Conservation (phyloP, 2,329 filamentous ascomycete species). For the Nemania abortiva region DNA sequence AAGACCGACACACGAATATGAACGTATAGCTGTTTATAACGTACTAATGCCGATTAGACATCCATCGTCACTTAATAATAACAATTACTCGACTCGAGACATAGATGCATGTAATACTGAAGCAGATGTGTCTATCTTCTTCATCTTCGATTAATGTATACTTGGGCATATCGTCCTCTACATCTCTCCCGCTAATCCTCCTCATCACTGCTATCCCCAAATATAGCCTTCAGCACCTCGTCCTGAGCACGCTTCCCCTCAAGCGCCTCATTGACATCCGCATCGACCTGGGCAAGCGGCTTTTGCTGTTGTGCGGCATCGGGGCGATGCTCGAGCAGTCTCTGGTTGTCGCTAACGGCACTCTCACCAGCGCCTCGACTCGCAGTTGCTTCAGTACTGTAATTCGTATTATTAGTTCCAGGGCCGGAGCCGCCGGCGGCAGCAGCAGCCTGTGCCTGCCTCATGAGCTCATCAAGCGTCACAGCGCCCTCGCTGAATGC, state of each 20-base stretch:
- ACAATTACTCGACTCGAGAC: neutral
- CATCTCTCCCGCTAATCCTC: slow-evolving; percentile 50
- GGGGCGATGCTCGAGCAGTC: neutral
- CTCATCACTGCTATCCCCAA: slow-evolving; percentile 83
- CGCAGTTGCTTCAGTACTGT: neutral
- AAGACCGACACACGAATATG: neutral
- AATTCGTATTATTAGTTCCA: neutral
- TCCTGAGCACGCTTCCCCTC: slow-evolving; percentile 81
- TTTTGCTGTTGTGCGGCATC: neutral
- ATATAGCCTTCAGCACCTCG: slow-evolving; percentile 90
- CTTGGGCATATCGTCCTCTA: slow-evolving; percentile 1
- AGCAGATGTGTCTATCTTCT: neutral
- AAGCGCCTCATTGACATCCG: slow-evolving; percentile 81
- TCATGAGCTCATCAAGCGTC: slow-evolving; percentile 51
- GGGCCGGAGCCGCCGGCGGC: neutral
- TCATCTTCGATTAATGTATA: slow-evolving; percentile 20
- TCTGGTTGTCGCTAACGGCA: neutral
- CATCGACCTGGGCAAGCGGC: slow-evolving; percentile 66
- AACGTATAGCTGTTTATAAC: neutral
- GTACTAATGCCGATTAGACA: neutral
- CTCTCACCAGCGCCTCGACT: slow-evolving; percentile 1
- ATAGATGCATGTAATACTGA: neutral
- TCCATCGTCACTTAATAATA: neutral
- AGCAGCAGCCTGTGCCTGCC: slow-evolving; percentile 43
- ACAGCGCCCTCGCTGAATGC: slow-evolving; percentile 42